Percentiles rank a stretch among this genome's conserved stretches.
phyloP scores from a whole-genome alignment of 306 rosid genomes.

The Sphenostylis stenocarpa region DNA sequence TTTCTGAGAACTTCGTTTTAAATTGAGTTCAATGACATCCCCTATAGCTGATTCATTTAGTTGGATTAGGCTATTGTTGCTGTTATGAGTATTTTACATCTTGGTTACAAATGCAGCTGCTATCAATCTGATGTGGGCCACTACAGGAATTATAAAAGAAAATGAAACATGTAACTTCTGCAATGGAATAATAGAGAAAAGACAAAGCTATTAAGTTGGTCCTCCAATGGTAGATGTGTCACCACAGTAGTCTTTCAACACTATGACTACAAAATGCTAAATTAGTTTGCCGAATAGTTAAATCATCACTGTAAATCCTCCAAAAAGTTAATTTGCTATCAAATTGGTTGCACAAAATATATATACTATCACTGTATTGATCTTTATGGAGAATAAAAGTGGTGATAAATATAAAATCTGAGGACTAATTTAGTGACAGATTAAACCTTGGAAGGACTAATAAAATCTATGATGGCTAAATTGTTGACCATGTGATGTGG shows the following conservation, averaged over 20 bases:
- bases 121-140: background rate
- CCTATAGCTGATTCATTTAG: background rate
- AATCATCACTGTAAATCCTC: background rate
- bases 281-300: background rate
- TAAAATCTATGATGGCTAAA: no score
- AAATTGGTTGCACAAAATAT: background rate
- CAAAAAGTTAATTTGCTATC: background rate
- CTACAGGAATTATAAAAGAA: background rate
- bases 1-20: background rate
- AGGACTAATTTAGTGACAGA: background rate
- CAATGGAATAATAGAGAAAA: background rate
- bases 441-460: background rate
- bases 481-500: background rate
- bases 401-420: background rate
- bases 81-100: background rate
- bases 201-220: background rate
- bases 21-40: background rate
- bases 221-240: background rate
- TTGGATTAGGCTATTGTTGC: background rate
- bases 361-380: background rate
- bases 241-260: background rate
- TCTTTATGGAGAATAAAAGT: background rate
- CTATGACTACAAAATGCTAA: background rate
- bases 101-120: constrained; percentile 4
- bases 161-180: background rate